Conservation (phyloP, 192 early-diverging fungal genomes). For the Podila epicladia region DNA sequence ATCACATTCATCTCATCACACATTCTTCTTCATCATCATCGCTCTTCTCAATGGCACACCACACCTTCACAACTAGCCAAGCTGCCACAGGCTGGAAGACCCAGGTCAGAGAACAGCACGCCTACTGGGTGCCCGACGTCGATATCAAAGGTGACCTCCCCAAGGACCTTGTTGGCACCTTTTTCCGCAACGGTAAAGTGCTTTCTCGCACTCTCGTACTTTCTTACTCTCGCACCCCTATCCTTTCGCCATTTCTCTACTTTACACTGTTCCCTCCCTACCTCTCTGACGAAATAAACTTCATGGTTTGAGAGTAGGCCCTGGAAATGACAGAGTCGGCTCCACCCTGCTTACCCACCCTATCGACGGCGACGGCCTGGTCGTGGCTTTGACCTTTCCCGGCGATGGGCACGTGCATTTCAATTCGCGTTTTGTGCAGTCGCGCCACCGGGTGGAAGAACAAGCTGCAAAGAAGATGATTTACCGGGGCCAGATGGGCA, state of each 20-base stretch:
- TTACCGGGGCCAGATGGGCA: constrained; percentile 46
- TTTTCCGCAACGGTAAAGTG: constrained; percentile 45
- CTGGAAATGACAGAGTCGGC: constrained; percentile 39
- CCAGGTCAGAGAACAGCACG: constrained; percentile 27
- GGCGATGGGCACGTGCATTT: constrained; percentile 47
- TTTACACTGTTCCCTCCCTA: not conserved
- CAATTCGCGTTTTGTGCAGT: constrained; percentile 46
- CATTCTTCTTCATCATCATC: too few species aligned
- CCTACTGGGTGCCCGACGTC: constrained; percentile 48
- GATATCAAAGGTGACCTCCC: constrained; percentile 36
- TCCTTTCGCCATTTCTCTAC: not conserved
- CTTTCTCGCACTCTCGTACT: not conserved
- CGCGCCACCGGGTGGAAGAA: constrained; percentile 41
- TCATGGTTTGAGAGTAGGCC: constrained; percentile 10
- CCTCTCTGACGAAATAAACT: too few species aligned
- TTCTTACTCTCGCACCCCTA: too few species aligned
- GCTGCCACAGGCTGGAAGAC: constrained; percentile 40
- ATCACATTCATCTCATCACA: too few species aligned
- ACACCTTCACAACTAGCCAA: constrained; percentile 11
- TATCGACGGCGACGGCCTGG: constrained; percentile 42
- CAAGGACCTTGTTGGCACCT: constrained; percentile 44
- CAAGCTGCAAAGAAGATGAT: constrained; percentile 37
- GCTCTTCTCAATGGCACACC: constrained; percentile 13
- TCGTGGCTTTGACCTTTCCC: constrained; percentile 33
- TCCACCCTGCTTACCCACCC: constrained; percentile 26